A percentile compares a stretch with the other conserved stretches of the same genome.
Conservation (phyloP, 2,329 filamentous ascomycete genomes). For the Lachnellula occidentalis region DNA sequence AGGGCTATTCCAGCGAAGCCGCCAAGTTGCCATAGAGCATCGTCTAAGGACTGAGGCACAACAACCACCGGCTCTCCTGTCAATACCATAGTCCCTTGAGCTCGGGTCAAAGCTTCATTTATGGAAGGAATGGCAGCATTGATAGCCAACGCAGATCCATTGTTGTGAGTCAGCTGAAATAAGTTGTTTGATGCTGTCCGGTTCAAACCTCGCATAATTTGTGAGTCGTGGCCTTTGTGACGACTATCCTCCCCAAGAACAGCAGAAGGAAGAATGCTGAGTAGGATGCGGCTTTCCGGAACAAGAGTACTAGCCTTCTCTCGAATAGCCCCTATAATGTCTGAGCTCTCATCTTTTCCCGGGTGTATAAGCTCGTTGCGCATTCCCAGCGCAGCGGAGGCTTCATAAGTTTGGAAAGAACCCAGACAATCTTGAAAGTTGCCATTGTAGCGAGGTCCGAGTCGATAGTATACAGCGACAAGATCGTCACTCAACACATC, state of each 20-base stretch:
- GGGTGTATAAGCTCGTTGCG: constrained; percentile 87
- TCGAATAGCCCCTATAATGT: constrained; percentile 84
- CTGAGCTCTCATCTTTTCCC: constrained; percentile 84
- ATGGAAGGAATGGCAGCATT: constrained; percentile 85
- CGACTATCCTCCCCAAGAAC: constrained; percentile 77
- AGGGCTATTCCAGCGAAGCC: constrained; percentile 82
- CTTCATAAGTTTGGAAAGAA: constrained; percentile 92
- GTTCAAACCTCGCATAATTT: constrained; percentile 71
- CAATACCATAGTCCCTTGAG: constrained; percentile 75
- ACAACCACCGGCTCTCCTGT: constrained; percentile 78
- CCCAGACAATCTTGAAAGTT: constrained; percentile 97
- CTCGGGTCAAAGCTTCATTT: constrained; percentile 78
- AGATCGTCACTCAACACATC: constrained; percentile 87
- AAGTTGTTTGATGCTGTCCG: constrained; percentile 63
- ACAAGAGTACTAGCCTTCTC: constrained; percentile 77
- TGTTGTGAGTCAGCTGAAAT: constrained; percentile 63
- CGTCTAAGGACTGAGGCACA: constrained; percentile 79
- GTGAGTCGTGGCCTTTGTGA: constrained; percentile 65
- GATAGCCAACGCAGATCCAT: constrained; percentile 73
- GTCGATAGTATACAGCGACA: constrained; percentile 81
- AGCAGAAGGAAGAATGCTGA: constrained; percentile 77
- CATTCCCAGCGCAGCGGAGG: constrained; percentile 83
- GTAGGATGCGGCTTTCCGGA: constrained; percentile 72
- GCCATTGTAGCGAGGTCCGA: constrained; percentile 86
- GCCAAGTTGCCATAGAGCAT: constrained; percentile 88